phyloP scores from a whole-genome alignment of 306 rosid species.

The Quercus wislizeni region DNA sequence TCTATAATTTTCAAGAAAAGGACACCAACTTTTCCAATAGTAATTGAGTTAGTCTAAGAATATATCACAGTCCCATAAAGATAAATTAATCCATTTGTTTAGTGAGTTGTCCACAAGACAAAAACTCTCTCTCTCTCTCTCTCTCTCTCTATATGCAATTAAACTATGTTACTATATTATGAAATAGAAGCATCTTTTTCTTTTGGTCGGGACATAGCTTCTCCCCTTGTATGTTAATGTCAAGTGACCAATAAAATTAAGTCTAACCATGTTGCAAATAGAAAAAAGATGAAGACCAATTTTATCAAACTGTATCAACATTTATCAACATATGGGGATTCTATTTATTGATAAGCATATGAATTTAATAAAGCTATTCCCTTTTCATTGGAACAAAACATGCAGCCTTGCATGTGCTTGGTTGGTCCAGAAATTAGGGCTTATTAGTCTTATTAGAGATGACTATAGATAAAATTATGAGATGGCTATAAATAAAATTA shows the following conservation, averaged over 20 bases:
- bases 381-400: background rate
- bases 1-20: slow-evolving; percentile 19
- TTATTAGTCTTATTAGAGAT: background rate
- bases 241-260: background rate
- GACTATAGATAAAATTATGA: background rate
- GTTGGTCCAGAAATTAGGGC: background rate
- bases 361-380: background rate
- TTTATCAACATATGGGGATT: background rate
- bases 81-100: slow-evolving; percentile 15
- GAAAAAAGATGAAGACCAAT: background rate
- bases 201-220: background rate
- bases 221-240: background rate
- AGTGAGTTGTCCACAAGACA: background rate
- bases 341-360: background rate
- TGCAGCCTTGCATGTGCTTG: slow-evolving; percentile 1
- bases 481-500: background rate
- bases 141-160: background rate
- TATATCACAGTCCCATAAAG: background rate
- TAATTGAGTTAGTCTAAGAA: slow-evolving; percentile 14
- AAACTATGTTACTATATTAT: background rate
- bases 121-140: background rate
- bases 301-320: too few relatives aligned
- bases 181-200: background rate
- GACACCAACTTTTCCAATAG: slow-evolving; percentile 28
- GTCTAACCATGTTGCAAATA: background rate